phyloP scores from a whole-genome alignment of 352 stramenopile genomes.

The Elongisporangium anandrum region DNA sequence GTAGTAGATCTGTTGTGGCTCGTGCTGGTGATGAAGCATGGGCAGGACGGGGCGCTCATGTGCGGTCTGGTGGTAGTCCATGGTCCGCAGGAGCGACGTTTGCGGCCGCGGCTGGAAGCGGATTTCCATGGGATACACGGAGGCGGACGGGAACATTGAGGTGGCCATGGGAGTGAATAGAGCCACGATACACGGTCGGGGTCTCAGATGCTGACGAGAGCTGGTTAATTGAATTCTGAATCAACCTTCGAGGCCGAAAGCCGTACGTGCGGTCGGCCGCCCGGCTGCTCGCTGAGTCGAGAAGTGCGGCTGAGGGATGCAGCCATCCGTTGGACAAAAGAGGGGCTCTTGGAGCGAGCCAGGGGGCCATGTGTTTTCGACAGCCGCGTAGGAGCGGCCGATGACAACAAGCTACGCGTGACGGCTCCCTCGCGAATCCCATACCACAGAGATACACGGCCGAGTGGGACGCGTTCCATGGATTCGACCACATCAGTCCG shows the following conservation, averaged over 20 bases:
- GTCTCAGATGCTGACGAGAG: neutral
- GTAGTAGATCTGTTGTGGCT: neutral
- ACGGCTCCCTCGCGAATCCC: neutral
- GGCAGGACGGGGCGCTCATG: neutral
- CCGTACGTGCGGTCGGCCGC: neutral
- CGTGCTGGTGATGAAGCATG: neutral
- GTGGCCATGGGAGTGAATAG: neutral
- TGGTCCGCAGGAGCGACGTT: neutral
- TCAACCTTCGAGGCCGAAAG: neutral
- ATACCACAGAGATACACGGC: neutral
- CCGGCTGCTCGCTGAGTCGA: neutral
- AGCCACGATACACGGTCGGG: neutral
- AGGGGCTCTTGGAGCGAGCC: neutral
- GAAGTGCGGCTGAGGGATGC: neutral
- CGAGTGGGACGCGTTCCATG: neutral
- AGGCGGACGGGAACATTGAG: neutral
- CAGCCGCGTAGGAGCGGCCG: neutral
- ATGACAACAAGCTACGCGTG: neutral
- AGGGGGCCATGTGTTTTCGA: neutral
- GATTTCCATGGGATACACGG: neutral
- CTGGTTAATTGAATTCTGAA: neutral
- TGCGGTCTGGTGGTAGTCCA: neutral
- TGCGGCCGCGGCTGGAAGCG: neutral
- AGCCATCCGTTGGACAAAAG: neutral
- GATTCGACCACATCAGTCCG: neutral